Percentiles rank a stretch among this genome's conserved stretches.
phyloP scores from a whole-genome alignment of 2,329 filamentous ascomycete species.

The Colletotrichum sp. region DNA sequence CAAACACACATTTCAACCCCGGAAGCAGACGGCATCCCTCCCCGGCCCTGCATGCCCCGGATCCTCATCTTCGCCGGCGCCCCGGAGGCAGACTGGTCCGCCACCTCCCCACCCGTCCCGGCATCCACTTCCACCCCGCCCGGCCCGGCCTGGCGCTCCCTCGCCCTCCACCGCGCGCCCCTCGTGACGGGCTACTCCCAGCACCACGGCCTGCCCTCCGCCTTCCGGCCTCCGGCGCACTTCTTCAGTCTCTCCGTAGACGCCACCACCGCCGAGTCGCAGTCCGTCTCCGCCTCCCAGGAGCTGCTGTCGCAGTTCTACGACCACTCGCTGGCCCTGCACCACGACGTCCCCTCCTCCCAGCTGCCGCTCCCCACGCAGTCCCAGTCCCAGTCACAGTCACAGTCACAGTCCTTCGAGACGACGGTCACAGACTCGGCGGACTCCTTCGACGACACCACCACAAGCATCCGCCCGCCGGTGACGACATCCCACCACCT shows the following conservation, averaged over 20 bases:
- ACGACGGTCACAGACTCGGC: slow-evolving; percentile 34
- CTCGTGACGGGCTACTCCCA: slow-evolving; percentile 61
- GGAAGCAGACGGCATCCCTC: not conserved
- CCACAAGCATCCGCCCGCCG: slow-evolving; percentile 25
- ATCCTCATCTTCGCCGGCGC: slow-evolving; percentile 45
- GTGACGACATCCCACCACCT: slow-evolving; percentile 47
- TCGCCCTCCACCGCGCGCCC: slow-evolving; percentile 51
- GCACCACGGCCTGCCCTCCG: slow-evolving; percentile 38
- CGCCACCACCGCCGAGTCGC: not conserved
- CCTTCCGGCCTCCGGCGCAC: slow-evolving; percentile 34
- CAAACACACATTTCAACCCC: not conserved
- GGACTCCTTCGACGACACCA: slow-evolving; percentile 27
- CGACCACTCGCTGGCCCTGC: slow-evolving; percentile 75
- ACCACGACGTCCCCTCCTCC: slow-evolving; percentile 70
- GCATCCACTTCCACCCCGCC: not conserved
- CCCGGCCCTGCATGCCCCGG: slow-evolving; percentile 27
- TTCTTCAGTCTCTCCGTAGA: slow-evolving; percentile 52
- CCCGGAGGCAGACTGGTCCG: slow-evolving; percentile 30
- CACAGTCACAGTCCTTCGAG: slow-evolving; percentile 8
- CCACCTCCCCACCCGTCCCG: slow-evolving; percentile 21
- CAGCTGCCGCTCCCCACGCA: slow-evolving; percentile 44
- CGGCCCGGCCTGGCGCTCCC: slow-evolving; percentile 57
- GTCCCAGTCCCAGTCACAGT: not conserved
- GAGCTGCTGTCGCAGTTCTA: slow-evolving; percentile 68
- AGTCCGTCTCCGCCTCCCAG: not conserved